Percentiles rank a stretch among this genome's conserved stretches.
Conservation (phyloP, 1,284 basidiomycete genomes). For the Retiboletus fuscus region DNA sequence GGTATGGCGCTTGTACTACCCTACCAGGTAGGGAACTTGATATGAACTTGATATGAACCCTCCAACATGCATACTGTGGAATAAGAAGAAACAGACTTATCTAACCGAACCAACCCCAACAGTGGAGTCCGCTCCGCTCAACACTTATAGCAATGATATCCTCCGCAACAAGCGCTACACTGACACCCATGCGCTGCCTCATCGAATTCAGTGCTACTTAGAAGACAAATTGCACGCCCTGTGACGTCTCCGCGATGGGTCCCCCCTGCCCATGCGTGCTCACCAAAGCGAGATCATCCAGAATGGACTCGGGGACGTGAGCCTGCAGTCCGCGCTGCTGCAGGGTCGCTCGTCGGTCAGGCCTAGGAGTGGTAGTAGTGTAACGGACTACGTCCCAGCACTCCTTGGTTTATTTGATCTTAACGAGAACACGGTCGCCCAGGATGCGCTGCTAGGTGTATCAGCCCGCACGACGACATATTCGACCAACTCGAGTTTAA, state of each 20-base stretch:
- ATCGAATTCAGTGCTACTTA: conserved; percentile 79
- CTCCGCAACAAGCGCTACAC: conserved; percentile 68
- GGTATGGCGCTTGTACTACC: not conserved
- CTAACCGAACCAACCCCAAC: conserved; percentile 13
- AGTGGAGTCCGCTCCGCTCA: conserved; percentile 92
- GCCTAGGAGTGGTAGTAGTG: conserved; percentile 70
- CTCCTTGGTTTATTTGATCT: conserved; percentile 78
- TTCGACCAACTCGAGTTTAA: conserved; percentile 77
- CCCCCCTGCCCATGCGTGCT: conserved; percentile 77
- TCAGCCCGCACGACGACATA: conserved; percentile 70
- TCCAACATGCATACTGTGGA: not conserved
- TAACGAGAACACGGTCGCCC: conserved; percentile 66
- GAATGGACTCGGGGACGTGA: conserved; percentile 92
- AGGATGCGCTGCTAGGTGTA: conserved; percentile 74
- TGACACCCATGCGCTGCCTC: conserved; percentile 84
- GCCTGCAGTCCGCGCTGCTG: conserved; percentile 82
- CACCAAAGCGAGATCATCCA: conserved; percentile 84
- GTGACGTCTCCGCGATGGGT: conserved; percentile 54
- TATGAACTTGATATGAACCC: not conserved
- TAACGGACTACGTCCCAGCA: conserved; percentile 64
- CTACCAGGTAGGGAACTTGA: not conserved
- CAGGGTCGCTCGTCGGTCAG: conserved; percentile 75
- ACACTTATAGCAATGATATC: no score
- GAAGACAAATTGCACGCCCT: conserved; percentile 40
- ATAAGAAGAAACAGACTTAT: no score